Conservation (phyloP, 2,329 filamentous ascomycete species). For the Penicillium sp. region DNA sequence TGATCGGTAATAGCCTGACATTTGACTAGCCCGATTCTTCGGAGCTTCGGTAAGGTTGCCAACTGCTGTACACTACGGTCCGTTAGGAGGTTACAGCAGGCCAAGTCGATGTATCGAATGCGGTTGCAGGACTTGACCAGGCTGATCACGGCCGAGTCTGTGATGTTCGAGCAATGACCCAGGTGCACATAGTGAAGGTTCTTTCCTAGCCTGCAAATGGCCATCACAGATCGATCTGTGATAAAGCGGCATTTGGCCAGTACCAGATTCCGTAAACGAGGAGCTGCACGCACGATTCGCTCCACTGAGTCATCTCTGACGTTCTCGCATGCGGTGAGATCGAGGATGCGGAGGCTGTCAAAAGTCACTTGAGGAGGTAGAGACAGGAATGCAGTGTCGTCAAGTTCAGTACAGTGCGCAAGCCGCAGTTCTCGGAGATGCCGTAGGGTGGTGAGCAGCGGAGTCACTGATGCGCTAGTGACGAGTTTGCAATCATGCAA, state of each 20-base stretch:
- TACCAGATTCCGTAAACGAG: slow-evolving; percentile 85
- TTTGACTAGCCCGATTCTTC: slow-evolving; percentile 92
- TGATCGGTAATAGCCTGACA: slow-evolving; percentile 85
- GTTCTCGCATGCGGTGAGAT: slow-evolving; percentile 82
- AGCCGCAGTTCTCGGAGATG: slow-evolving; percentile 88
- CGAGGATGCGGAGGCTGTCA: slow-evolving; percentile 87
- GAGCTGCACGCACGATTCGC: slow-evolving; percentile 81
- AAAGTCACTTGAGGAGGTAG: slow-evolving; percentile 64
- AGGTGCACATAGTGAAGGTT: slow-evolving; percentile 96
- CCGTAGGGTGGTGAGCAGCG: slow-evolving; percentile 72
- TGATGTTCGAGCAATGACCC: slow-evolving; percentile 88
- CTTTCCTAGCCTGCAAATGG: slow-evolving; percentile 86
- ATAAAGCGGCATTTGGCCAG: slow-evolving; percentile 92
- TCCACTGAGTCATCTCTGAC: slow-evolving; percentile 84
- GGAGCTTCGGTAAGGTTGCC: slow-evolving; percentile 84
- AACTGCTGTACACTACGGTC: slow-evolving; percentile 82
- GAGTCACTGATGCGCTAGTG: slow-evolving; percentile 78
- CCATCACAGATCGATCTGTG: slow-evolving; percentile 81
- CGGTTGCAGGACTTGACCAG: slow-evolving; percentile 84
- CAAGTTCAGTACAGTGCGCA: slow-evolving; percentile 78
- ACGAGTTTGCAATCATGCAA: slow-evolving; percentile 80
- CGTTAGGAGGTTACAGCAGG: slow-evolving; percentile 88
- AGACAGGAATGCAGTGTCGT: slow-evolving; percentile 81
- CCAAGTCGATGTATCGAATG: slow-evolving; percentile 94
- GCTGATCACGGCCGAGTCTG: slow-evolving; percentile 79